phyloP scores from a whole-genome alignment of 176 grass and related monocot genomes.

The Miscanthus lutarioriparius region DNA sequence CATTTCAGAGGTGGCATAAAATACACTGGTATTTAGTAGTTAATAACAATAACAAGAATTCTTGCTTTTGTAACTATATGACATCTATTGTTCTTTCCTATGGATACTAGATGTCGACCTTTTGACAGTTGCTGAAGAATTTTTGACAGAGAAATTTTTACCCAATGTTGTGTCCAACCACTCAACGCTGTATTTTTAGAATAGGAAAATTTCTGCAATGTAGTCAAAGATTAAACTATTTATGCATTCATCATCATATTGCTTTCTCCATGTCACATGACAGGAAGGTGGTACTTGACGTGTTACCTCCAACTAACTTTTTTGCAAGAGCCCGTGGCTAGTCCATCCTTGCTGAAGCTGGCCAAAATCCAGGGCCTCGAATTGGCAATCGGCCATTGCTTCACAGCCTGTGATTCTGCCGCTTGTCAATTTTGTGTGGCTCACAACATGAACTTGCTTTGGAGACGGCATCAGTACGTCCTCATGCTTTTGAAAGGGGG shows the following conservation, averaged over 20 bases:
- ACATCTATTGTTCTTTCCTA: conserved; percentile 7
- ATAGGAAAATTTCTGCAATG: too few relatives aligned
- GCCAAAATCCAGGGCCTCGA: too few relatives aligned
- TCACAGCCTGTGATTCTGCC: background rate
- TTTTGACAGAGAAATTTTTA: conserved; percentile 1
- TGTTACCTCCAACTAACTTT: conserved; percentile 24
- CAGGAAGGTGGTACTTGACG: conserved; percentile 12
- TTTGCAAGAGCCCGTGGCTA: background rate
- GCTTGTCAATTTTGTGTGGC: background rate
- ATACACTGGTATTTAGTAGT: conserved; percentile 25
- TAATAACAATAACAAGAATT: background rate
- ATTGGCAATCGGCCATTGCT: too few relatives aligned
- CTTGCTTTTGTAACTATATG: background rate
- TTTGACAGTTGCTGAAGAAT: conserved; percentile 18
- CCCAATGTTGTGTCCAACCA: background rate
- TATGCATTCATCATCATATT: background rate
- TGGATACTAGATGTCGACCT: background rate
- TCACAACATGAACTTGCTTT: conserved; percentile 31
- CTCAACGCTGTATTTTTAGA: background rate
- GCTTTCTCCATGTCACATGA: background rate
- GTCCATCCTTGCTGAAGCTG: too few relatives aligned
- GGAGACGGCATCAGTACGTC: conserved; percentile 6
- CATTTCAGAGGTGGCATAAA: conserved; percentile 19
- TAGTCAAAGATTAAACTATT: background rate
- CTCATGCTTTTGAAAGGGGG: background rate